Evolutionary conservation across 108 stramenopile genomes (phyloP).

Genomic region (Phaeodactylum tricornutum): DNA sequence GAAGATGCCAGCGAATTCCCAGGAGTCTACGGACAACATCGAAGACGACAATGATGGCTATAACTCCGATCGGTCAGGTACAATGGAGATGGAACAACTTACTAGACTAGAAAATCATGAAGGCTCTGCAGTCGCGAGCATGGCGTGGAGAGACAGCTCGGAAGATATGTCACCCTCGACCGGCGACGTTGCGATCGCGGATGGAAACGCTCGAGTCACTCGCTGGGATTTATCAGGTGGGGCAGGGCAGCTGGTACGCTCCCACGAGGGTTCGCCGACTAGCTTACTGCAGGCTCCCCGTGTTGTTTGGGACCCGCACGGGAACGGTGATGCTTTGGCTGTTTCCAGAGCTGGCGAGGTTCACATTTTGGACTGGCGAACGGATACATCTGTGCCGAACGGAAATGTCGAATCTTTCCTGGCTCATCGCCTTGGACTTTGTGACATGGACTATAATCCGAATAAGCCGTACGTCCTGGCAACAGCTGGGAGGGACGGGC

Average conservation of each 20-base stretch:
- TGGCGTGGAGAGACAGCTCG: neutral
- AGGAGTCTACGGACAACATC: neutral
- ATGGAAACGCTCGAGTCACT: neutral
- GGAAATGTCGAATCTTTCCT: constrained; percentile 18
- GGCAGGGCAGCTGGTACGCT: neutral
- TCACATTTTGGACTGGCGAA: constrained; percentile 50
- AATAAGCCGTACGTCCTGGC: constrained; percentile 81
- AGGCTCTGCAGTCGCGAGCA: neutral
- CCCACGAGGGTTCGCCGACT: neutral
- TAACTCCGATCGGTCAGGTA: neutral
- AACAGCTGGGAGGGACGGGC: constrained; percentile 86
- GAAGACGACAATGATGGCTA: neutral
- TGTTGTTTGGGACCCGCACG: constrained; percentile 79
- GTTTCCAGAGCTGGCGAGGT: constrained; percentile 29
- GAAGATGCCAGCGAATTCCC: neutral
- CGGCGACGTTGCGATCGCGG: neutral
- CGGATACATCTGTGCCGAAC: constrained; percentile 18
- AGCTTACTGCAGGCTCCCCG: constrained; percentile 24
- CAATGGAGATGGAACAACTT: neutral
- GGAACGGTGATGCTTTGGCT: constrained; percentile 21
- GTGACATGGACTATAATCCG: constrained; percentile 92
- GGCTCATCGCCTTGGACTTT: constrained; percentile 51
- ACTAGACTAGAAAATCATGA: neutral
- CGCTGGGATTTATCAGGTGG: neutral
- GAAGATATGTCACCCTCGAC: neutral